Base-by-base conservation (phyloP, 108 stramenopile species). In the Poteriospumella lacustris region DNA sequence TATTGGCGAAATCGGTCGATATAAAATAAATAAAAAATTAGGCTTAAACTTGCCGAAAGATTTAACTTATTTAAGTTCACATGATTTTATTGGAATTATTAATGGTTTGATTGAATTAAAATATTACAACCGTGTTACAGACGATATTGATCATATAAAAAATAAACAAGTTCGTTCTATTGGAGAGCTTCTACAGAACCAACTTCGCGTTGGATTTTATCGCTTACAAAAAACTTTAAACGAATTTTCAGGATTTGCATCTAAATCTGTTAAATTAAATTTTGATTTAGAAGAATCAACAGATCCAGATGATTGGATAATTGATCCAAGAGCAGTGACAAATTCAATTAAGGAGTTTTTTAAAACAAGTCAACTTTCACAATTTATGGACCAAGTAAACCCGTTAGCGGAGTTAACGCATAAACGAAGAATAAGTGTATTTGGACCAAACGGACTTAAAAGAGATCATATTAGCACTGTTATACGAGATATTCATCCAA, bases 311-410 rank as follows among this genome's bases (percentile, higher is more conserved):
- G 52, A 56, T 56, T 56, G 52, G 52, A 56, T 56, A 19, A 56
- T 56, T 56, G 52, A 56, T 56, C 52, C 52, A 15, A 15, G 52
- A 15, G 19, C 52, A 19, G 15, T 56, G 24, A 56, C 52, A 56
- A 56, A 19, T 19, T 56, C 52, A 19, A 56, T 56, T 56, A 56
- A 56, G 24, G 52, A 56, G 52, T 56, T 56, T 56, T 56, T 56
- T 56, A 56, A 56, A 56, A 56, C 52, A 19, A 56, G 52, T 24
- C 52, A 56, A 24, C 70, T 72, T 12, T 72, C 70, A 72, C 70
- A 72, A n/a, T 72, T 72, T n/a, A 72, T 72, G 70, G 70, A 72
- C 29, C 41, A 72, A 72, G 29, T 43, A 72, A 72, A 72, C 29
- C 24, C 44, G 5, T n/a, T 72, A 2, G 39, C 70, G 9, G 70